Evolutionary conservation across 1,284 basidiomycete species (phyloP), one percentile per base, ranked within the genome.

Genomic region (Boletus albobrunnescens): DNA sequence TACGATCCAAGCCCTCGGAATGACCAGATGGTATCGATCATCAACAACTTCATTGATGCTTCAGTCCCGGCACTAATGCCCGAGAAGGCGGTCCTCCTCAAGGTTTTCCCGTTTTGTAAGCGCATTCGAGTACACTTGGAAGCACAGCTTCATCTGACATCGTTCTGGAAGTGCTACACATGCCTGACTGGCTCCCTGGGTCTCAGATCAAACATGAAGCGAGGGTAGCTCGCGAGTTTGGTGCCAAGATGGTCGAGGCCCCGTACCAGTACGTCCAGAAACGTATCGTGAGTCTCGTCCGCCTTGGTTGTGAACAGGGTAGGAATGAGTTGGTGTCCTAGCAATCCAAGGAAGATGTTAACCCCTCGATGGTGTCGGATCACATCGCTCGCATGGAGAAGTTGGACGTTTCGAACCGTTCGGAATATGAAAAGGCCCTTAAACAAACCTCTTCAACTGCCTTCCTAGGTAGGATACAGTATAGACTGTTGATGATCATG

Each of bases 331-430:
- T 23, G 27, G 3, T 20, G 6, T 11, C 35, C 5, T 17, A 55
- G 57, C 41, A 49, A 41, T 49, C 38, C 9, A 40, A 46, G 7
- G 50, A 56, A 35, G 6, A 24, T 12, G 6, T 45, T 1, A 42
- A 46, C 2, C 38, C 44, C 10, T 54, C 54, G 1, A 63, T 64
- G 55, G 56, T 59, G 26, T 51, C 51, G n/a, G 39, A 62, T 16
- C 50, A 63, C 12, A 40, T 60, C 7, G 23, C 8, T 40, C 53
- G 46, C 7, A 54, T 65, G 54, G 41, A 53, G 27, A 30, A 48
- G n/a, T 36, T 44, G 2, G 39, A 50, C 27, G 20, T 16, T 23
- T 11, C 27, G 4, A 22, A 41, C 17, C 48, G 44, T 30, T 36
- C 33, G 0, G 22, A 39, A 9, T 51, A 57, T 6, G 32, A 48